Evolutionary conservation across 768 basidiomycete genomes (phyloP).

Genomic region (Hemileccinum impolitum): DNA sequence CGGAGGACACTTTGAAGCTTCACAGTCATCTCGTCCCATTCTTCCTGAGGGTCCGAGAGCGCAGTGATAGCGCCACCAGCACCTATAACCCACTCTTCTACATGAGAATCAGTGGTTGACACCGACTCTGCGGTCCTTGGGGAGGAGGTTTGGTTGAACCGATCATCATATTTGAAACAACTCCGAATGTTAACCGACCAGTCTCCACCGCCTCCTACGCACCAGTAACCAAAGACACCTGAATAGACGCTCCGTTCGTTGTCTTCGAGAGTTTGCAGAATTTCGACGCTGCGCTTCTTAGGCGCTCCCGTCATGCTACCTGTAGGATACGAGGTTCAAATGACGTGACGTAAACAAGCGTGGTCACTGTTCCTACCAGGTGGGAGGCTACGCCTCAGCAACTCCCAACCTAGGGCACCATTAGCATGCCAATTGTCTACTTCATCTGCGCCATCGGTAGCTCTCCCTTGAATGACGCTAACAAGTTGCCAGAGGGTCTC

Average conservation of each 20-base stretch:
- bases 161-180: constrained; percentile 71
- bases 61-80: constrained; percentile 98
- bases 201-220: constrained; percentile 83
- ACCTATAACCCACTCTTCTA: constrained; percentile 73
- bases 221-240: constrained; percentile 92
- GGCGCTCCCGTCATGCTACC: constrained; percentile 98
- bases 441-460: constrained; percentile 35
- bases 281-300: constrained; percentile 90
- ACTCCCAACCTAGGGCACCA: constrained; percentile 69
- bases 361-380: constrained; percentile 55
- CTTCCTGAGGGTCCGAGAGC: constrained; percentile 75
- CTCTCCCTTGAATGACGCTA: constrained; percentile 81
- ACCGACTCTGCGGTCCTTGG: constrained; percentile 4
- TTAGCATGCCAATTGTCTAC: constrained; percentile 35
- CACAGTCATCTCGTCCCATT: constrained; percentile 94
- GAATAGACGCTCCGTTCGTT: constrained; percentile 79
- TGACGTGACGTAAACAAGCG: not conserved
- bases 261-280: constrained; percentile 77
- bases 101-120: constrained; percentile 10
- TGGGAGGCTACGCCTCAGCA: constrained; percentile 74
- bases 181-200: constrained; percentile 95
- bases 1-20: constrained; percentile 79
- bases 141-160: constrained; percentile 12
- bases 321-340: constrained; percentile 26
- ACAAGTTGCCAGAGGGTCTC: constrained; percentile 95